Conservation (phyloP, 2,329 filamentous ascomycete genomes). For the Cercospora berteroae region DNA sequence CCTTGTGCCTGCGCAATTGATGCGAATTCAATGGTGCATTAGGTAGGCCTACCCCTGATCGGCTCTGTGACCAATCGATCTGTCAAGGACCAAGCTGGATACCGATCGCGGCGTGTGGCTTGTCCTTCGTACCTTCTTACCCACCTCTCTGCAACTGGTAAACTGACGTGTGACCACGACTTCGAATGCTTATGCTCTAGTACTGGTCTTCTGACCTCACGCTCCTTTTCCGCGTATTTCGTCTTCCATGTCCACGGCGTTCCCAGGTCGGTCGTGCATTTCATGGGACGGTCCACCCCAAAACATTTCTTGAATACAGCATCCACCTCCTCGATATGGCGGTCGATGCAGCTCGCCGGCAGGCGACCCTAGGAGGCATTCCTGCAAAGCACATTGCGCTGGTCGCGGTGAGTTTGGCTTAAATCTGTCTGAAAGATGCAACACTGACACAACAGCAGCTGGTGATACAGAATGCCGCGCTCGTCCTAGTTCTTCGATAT, state of each 20-base stretch:
- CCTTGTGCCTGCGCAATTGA: conserved; percentile 4
- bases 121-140: conserved; percentile 1
- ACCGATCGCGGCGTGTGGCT: conserved; percentile 7
- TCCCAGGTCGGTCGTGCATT: background rate
- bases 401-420: conserved; percentile 51
- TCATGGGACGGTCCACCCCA: conserved; percentile 6
- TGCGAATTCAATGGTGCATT: background rate
- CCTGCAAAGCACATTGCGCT: conserved; percentile 67
- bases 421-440: conserved; percentile 13
- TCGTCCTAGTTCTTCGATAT: conserved; percentile 88
- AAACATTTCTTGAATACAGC: conserved; percentile 5
- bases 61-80: conserved; percentile 7
- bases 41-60: conserved; percentile 2
- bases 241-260: background rate
- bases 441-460: conserved; percentile 52
- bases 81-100: background rate
- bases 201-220: conserved; percentile 18
- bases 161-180: background rate
- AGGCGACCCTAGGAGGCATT: conserved; percentile 50
- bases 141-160: background rate
- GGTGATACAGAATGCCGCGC: conserved; percentile 74
- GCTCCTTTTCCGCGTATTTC: conserved; percentile 2
- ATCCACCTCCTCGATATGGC: conserved; percentile 16
- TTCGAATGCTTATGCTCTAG: background rate
- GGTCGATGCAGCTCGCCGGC: conserved; percentile 23